Conservation (phyloP, 1,284 basidiomycete genomes). For the Ustanciosporium gigantosporum region DNA sequence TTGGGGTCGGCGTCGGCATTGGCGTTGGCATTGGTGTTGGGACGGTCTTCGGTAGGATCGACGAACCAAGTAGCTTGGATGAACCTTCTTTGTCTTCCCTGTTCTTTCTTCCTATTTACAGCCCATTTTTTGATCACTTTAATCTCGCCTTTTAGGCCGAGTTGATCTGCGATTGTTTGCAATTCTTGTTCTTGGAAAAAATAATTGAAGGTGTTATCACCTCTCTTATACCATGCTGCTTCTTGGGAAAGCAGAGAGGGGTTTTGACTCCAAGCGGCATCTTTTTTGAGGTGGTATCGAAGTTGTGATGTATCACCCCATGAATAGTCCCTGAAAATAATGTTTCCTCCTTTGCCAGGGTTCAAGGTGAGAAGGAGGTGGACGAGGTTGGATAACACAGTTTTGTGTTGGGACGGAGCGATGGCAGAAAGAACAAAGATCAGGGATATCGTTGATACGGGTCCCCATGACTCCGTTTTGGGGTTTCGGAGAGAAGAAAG, state of each 20-base stretch:
- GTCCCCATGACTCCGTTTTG: no score
- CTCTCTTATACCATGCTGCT: constrained; percentile 53
- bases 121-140: constrained; percentile 17
- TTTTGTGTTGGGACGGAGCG: constrained; percentile 52
- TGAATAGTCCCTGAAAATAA: constrained; percentile 62
- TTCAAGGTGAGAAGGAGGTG: neutral
- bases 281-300: constrained; percentile 58
- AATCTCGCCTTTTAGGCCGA: constrained; percentile 41
- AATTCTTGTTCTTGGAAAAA: constrained; percentile 58
- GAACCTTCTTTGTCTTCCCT: constrained; percentile 44
- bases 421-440: constrained; percentile 62
- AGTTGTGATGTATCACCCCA: constrained; percentile 60
- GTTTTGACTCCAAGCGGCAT: constrained; percentile 53
- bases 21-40: no score
- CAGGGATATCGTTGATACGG: constrained; percentile 48
- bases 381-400: constrained; percentile 9
- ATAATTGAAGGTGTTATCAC: constrained; percentile 62
- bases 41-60: no score
- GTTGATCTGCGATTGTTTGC: constrained; percentile 5
- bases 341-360: constrained; percentile 10
- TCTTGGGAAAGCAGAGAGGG: constrained; percentile 52
- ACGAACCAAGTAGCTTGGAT: constrained; percentile 53
- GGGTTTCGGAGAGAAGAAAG: no score
- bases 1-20: no score
- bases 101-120: constrained; percentile 22